Evolutionary conservation across 169 alveolate species (phyloP).

Genomic region (Babesia divergens): DNA sequence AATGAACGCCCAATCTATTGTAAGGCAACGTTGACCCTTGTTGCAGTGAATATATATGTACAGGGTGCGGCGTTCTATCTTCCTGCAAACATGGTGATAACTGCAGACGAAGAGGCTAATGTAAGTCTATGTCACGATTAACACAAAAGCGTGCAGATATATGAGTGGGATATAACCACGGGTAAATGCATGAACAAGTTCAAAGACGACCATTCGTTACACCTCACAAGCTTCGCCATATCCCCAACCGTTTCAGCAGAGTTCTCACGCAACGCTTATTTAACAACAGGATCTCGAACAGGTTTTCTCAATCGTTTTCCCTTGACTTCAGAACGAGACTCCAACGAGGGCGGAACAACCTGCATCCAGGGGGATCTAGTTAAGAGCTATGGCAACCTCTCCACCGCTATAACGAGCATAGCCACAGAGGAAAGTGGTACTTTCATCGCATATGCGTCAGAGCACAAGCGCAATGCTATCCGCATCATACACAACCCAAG

Average conservation of each 20-base stretch:
- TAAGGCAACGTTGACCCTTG: background rate
- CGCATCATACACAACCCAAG: constrained; percentile 53
- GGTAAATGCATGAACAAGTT: constrained; percentile 49
- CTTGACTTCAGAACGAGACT: background rate
- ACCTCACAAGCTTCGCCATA: constrained; percentile 19
- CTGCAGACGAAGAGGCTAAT: constrained; percentile 52
- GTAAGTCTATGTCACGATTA: background rate
- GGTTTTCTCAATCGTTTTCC: constrained; percentile 52
- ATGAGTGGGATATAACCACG: constrained; percentile 56
- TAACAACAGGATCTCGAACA: constrained; percentile 34
- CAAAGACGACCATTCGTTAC: constrained; percentile 47
- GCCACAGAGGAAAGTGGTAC: constrained; percentile 19
- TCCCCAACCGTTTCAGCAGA: constrained; percentile 5
- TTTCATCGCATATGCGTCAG: constrained; percentile 53
- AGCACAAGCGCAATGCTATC: constrained; percentile 51
- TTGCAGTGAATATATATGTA: background rate
- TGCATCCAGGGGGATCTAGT: background rate
- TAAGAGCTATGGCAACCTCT: constrained; percentile 55
- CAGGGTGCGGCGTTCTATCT: constrained; percentile 52
- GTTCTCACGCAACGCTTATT: constrained; percentile 7
- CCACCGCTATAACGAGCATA: constrained; percentile 54
- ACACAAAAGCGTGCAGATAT: constrained; percentile 12
- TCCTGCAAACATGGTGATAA: constrained; percentile 18
- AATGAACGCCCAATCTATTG: constrained; percentile 45
- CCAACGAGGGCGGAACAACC: background rate